A percentile compares a stretch with the other conserved stretches of the same genome.
These are phyloP conservation scores for Suillus subaureus DNA, from an alignment of 768 basidiomycete genomes.

Conservation along the genomic window DNA sequence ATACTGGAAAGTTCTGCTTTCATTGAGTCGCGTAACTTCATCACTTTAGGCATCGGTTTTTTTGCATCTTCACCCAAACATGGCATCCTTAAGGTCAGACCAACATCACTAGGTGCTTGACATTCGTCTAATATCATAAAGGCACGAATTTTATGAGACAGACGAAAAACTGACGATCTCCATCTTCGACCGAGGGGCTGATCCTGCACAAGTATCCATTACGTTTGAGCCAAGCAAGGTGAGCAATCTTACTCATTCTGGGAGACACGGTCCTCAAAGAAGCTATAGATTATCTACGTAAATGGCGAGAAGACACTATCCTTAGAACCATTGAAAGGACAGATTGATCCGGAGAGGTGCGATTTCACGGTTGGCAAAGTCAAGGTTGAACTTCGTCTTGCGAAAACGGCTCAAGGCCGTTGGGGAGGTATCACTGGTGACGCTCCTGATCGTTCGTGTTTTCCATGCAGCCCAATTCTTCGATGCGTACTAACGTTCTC, in stretches of 20 bases:
- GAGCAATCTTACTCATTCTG: conserved; percentile 13
- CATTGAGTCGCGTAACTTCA: conserved; percentile 3
- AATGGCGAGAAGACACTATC: conserved; percentile 71
- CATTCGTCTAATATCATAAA: conserved; percentile 26
- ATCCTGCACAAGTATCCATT: conserved; percentile 63
- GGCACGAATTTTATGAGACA: conserved; percentile 89
- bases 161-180: conserved; percentile 75
- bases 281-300: conserved; percentile 41
- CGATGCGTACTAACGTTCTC: conserved; percentile 24
- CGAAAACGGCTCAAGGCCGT: conserved; percentile 63
- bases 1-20: conserved; percentile 29
- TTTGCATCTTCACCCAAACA: conserved; percentile 14
- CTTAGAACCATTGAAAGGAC: conserved; percentile 81
- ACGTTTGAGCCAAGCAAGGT: conserved; percentile 69
- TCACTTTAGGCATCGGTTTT: background rate
- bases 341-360: conserved; percentile 67
- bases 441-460: conserved; percentile 66
- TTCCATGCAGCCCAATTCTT: background rate
- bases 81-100: conserved; percentile 32
- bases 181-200: conserved; percentile 77
- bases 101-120: background rate
- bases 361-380: conserved; percentile 76
- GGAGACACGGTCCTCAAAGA: conserved; percentile 1
- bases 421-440: conserved; percentile 83
- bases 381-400: conserved; percentile 84